Conservation (phyloP, 805 yeast species). For the Pichia californica region DNA sequence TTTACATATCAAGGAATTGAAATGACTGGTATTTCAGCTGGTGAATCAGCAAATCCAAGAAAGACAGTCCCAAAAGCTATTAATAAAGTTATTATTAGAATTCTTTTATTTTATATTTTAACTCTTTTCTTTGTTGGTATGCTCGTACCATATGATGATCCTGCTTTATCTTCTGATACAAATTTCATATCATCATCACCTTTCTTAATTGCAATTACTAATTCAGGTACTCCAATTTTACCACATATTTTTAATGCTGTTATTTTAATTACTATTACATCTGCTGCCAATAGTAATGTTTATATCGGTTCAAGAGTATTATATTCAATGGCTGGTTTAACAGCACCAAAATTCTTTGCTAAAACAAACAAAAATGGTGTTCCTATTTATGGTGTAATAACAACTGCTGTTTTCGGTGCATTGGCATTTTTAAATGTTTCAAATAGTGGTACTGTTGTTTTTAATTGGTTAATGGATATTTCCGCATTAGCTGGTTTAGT, state of each 20-base stretch:
- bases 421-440: conserved; percentile 56
- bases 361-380: conserved; percentile 52
- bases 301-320: conserved; percentile 67
- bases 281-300: conserved; percentile 76
- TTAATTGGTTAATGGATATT: conserved; percentile 67
- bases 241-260: conserved; percentile 72
- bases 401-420: conserved; percentile 56
- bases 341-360: conserved; percentile 50
- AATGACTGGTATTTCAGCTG: conserved; percentile 67
- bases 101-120: conserved; percentile 56
- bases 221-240: conserved; percentile 58
- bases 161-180: conserved; percentile 32
- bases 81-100: conserved; percentile 60
- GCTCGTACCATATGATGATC: conserved; percentile 63
- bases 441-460: conserved; percentile 48
- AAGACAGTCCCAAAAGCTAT: conserved; percentile 68
- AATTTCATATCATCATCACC: conserved; percentile 56
- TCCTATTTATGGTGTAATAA: conserved; percentile 50
- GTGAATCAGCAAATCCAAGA: conserved; percentile 66
- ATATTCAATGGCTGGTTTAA: conserved; percentile 55
- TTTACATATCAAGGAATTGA: conserved; percentile 80
- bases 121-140: conserved; percentile 65
- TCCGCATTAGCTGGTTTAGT: conserved; percentile 71
- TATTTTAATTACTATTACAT: conserved; percentile 55
- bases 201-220: conserved; percentile 62